phyloP scores from a whole-genome alignment of 352 stramenopile genomes.

The Stramenopiles sp. region DNA sequence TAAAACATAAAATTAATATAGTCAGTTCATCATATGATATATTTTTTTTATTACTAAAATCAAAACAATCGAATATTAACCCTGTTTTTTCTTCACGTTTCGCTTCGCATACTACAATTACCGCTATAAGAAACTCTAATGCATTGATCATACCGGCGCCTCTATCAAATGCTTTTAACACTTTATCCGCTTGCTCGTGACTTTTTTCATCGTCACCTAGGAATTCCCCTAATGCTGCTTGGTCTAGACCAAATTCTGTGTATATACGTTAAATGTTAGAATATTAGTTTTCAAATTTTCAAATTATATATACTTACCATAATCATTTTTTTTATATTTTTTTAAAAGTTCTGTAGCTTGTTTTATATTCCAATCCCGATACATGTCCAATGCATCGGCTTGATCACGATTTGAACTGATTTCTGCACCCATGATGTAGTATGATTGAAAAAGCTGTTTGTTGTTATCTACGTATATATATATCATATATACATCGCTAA shows the following conservation, averaged over 20 bases:
- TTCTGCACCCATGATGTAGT: conserved; percentile 3
- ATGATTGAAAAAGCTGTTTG: background rate
- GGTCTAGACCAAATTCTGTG: background rate
- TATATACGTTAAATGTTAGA: too few species aligned
- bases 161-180: background rate
- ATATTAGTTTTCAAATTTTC: too few species aligned
- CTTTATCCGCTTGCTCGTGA: background rate
- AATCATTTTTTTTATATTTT: conserved; percentile 5
- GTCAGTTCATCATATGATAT: background rate
- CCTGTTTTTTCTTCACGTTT: background rate
- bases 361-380: background rate
- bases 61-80: background rate
- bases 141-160: background rate
- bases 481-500: background rate
- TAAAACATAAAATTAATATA: background rate
- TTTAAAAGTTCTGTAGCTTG: background rate
- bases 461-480: background rate
- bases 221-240: background rate
- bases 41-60: background rate
- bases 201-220: background rate
- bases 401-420: conserved; percentile 4
- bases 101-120: background rate
- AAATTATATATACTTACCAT: too few species aligned
- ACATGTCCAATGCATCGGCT: background rate
- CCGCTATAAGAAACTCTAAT: background rate